Base-by-base conservation (phyloP, 192 early-diverging fungal species). In the Coemansia sp. region DNA sequence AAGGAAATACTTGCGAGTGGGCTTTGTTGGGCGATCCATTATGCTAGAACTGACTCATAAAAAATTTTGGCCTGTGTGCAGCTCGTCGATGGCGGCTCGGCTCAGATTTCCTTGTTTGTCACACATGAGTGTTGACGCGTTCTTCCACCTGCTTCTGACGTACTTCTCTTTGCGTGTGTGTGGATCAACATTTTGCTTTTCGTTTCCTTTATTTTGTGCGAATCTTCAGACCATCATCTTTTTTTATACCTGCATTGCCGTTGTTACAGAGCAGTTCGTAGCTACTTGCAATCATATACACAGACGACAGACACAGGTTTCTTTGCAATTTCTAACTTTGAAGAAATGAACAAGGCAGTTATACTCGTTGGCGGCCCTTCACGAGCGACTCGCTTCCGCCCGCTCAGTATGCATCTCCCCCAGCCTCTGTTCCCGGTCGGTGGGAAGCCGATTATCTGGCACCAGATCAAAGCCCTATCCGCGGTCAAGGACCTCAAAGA, bases 401-500 rank as follows among this genome's bases (percentile, higher is more conserved):
- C 97, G 12, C 84, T 99, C 61, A 97, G 94, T 49, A 89, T 99
- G 83, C 89, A 95, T 66, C 86, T 88, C 8, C 97, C 97, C 44
- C 96, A 99, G 79, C 95, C 97, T n/a, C 84, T 99, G 62, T 99
- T 99, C 83, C 97, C 97, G 12, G 93, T 99, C 55, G 97, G 94
- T 26, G 95, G 95, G 22, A 83, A 85, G 51, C 95, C 97, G 64
- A 93, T 97, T 82, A 96, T 99, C 82, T 92, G 89, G 73, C 97
- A 99, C 85, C 97, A 97, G 78, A 88, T 99, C 65, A 87, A 87
- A 47, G 94, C 95, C 8, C 85, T 99, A 28, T 90, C 94, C 19
- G 91, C 90, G 77, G 82, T 97, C 48, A 82, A 88, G 47, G 92
- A 88, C 38, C 85, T 99, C 68, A 91, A 88, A 71, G 97, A 99